Evolutionary conservation across 2,329 filamentous ascomycete species (phyloP).

Genomic region (Metarhizium album): DNA sequence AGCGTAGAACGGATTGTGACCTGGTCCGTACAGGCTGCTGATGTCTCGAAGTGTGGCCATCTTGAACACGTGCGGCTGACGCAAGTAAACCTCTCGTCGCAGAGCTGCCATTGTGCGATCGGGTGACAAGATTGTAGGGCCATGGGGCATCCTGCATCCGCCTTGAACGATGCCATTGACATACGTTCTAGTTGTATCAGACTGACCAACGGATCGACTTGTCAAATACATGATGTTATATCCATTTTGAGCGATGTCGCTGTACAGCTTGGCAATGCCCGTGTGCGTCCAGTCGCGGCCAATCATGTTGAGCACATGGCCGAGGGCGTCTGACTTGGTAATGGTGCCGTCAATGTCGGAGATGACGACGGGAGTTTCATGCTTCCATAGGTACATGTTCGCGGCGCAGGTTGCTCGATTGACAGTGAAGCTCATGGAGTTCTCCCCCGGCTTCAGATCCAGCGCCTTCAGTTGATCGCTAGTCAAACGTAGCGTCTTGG

Average conservation of each 20-base stretch:
- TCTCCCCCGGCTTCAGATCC: conserved; percentile 72
- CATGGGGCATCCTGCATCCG: conserved; percentile 72
- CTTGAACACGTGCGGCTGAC: conserved; percentile 98
- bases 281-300: conserved; percentile 96
- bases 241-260: conserved; percentile 86
- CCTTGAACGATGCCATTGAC: conserved; percentile 84
- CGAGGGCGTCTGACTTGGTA: conserved; percentile 90
- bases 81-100: conserved; percentile 82
- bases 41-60: conserved; percentile 98
- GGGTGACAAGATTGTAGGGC: conserved; percentile 89
- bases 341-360: conserved; percentile 99
- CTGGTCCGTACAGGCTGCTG: conserved; percentile 69
- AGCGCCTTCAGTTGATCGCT: conserved; percentile 89
- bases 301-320: conserved; percentile 92
- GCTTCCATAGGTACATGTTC: conserved; percentile 87
- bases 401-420: conserved; percentile 88
- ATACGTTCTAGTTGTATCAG: conserved; percentile 82
- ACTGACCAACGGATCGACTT: conserved; percentile 84
- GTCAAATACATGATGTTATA: conserved; percentile 99
- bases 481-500: conserved; percentile 89
- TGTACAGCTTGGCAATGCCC: conserved; percentile 93
- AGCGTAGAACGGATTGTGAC: conserved; percentile 82
- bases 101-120: conserved; percentile 92
- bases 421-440: conserved; percentile 91
- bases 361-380: conserved; percentile 88